Base-by-base conservation (phyloP, 1,284 basidiomycete species). In the Chalciporus sp. region DNA sequence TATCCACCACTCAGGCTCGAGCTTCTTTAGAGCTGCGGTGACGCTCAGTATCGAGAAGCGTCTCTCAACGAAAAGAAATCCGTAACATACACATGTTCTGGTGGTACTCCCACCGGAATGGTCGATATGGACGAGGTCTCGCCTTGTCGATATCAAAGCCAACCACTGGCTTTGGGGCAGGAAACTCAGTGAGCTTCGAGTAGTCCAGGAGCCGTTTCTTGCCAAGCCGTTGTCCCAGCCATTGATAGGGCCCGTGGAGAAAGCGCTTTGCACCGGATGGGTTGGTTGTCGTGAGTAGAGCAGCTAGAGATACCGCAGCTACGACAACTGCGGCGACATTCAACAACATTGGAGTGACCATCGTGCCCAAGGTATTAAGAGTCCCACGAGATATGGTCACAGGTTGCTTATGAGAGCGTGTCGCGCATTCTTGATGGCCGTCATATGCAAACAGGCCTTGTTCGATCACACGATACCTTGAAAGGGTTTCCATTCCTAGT, bases 1-100 rank as follows among this genome's bases (percentile, higher is more conserved):
- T 26, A 82, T 64, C 79, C 79, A 82, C 66, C 73, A 80, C 57
- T 82, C 78, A 9, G 76, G 74, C 43, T 82, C 80, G 60, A 82
- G 67, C 48, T 67, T 72, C 60, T 72, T 74, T 27, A 81, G 58
- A 39, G 78, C 80, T 81, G 48, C 33, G 37, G 26, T 12, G 19
- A 23, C 10, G 4, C 2, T 61, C 26, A 48, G 46, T 40, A 7
- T n/a, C 0, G 5, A 20, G 11, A 12, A 1, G 35, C 16, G 4
- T 27, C 27, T 16, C 16, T 19, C 23, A 23, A 23, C 6, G 23
- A 23, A 12, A 33, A 27, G 12, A 10, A 40, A 11, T 12, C 17
- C 20, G 39, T 14, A 9, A 70, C 74, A 46, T 61, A 79, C 79
- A 72, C 80, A 81, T 80, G n/a, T 67, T 79, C 58, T 82, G 80